These are phyloP conservation scores for Phytophthora vignae DNA, from an alignment of 352 stramenopile genomes.

Conservation along the genomic window DNA sequence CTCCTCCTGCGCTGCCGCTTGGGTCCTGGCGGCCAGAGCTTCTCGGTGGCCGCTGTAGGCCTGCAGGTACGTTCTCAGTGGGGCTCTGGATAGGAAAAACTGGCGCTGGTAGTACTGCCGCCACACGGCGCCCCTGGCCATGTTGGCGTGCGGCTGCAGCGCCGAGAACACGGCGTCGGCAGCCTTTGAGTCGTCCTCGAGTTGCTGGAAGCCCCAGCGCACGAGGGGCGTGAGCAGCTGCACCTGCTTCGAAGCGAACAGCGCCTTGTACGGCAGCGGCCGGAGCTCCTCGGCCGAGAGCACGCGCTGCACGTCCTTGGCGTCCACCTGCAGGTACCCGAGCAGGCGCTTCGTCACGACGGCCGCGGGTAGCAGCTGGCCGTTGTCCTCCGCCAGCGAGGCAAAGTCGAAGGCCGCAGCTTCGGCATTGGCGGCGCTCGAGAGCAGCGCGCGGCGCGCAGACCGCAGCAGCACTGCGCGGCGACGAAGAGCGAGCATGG, in stretches of 20 bases:
- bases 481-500: constrained; percentile 22
- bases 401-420: constrained; percentile 28
- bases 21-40: constrained; percentile 7
- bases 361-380: constrained; percentile 9
- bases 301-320: constrained; percentile 25
- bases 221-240: constrained; percentile 44
- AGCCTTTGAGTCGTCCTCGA: constrained; percentile 7
- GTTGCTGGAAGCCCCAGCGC: constrained; percentile 48
- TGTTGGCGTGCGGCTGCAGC: constrained; percentile 64
- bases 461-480: constrained; percentile 13
- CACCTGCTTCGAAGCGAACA: constrained; percentile 41
- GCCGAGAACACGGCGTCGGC: constrained; percentile 44
- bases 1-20: not conserved
- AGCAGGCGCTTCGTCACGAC: constrained; percentile 41
- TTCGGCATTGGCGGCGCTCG: constrained; percentile 5
- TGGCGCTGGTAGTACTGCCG: constrained; percentile 68
- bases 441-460: constrained; percentile 15
- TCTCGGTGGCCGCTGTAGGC: constrained; percentile 35
- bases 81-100: constrained; percentile 64
- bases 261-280: constrained; percentile 37
- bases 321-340: constrained; percentile 42
- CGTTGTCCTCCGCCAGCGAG: constrained; percentile 30
- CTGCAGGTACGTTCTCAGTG: constrained; percentile 51
- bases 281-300: constrained; percentile 27
- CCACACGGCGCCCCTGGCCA: constrained; percentile 52